Conservation (phyloP, 2,329 filamentous ascomycete genomes). For the Capronia epimyces region DNA sequence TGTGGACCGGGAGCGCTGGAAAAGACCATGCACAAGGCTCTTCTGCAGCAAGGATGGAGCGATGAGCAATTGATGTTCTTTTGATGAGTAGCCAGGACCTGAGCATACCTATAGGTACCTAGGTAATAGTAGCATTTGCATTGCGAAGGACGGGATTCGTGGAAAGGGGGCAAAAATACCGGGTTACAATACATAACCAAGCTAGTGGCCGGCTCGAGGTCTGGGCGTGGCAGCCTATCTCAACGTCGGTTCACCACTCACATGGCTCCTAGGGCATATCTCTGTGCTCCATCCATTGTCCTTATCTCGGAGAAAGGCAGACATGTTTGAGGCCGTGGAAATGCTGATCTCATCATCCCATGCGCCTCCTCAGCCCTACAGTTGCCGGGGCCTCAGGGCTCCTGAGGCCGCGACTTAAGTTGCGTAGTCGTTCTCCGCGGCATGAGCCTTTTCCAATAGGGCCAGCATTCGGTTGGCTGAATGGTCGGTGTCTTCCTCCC, state of each 20-base stretch:
- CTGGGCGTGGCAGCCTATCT: slow-evolving; percentile 8
- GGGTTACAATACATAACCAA: slow-evolving; percentile 8
- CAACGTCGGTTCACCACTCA: slow-evolving; percentile 13
- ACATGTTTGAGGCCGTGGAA: slow-evolving; percentile 13
- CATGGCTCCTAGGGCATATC: not conserved
- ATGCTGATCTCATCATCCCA: slow-evolving; percentile 9
- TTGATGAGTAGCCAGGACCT: slow-evolving; percentile 35
- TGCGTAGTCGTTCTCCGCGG: slow-evolving; percentile 2
- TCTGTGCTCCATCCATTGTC: not conserved
- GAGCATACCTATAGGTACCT: not conserved
- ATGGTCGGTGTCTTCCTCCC: slow-evolving; percentile 1
- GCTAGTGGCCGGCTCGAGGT: not conserved
- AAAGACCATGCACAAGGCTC: slow-evolving; percentile 54
- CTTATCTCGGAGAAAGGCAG: slow-evolving; percentile 16
- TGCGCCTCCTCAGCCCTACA: too few relatives aligned
- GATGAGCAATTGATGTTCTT: slow-evolving; percentile 73
- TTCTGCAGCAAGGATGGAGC: slow-evolving; percentile 62
- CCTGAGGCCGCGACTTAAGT: too few relatives aligned
- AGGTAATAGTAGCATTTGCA: not conserved
- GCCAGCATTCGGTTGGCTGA: slow-evolving; percentile 7
- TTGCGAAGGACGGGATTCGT: not conserved
- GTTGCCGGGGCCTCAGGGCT: not conserved
- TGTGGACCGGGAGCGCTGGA: slow-evolving; percentile 76
- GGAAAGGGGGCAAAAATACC: not conserved
- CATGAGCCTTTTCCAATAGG: slow-evolving; percentile 16